A percentile compares a stretch with the other conserved stretches of the same genome.
Conservation (phyloP, 257 asterid genomes). For the Ilex asprella region DNA sequence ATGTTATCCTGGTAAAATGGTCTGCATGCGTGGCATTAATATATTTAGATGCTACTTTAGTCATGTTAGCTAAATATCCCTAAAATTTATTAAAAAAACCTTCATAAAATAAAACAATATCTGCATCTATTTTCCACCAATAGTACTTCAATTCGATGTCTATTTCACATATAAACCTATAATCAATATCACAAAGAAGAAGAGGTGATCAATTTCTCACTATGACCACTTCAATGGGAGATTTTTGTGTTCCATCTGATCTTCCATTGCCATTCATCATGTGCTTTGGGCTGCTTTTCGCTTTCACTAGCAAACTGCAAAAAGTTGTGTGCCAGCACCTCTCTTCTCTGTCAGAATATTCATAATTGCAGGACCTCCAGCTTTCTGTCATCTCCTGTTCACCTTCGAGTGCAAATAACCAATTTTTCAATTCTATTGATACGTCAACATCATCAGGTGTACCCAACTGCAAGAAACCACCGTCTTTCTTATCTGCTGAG, state of each 20-base stretch:
- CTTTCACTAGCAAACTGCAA: slow-evolving; percentile 54
- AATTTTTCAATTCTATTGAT: slow-evolving; percentile 73
- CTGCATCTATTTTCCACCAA: neutral
- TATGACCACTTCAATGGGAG: slow-evolving; percentile 74
- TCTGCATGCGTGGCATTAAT: no score
- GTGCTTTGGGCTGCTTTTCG: slow-evolving; percentile 55
- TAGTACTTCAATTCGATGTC: no score
- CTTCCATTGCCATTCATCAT: slow-evolving; percentile 21
- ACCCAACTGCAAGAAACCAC: slow-evolving; percentile 54
- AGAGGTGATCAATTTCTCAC: slow-evolving; percentile 43
- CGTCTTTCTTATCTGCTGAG: slow-evolving; percentile 36
- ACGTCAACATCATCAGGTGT: slow-evolving; percentile 85
- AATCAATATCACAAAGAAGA: slow-evolving; percentile 5
- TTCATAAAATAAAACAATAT: no score
- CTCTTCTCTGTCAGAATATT: slow-evolving; percentile 61
- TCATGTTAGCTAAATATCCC: no score
- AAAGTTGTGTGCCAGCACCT: slow-evolving; percentile 90
- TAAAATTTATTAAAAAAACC: no score
- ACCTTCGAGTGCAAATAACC: slow-evolving; percentile 97
- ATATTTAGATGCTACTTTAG: neutral
- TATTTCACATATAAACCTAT: no score
- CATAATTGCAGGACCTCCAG: slow-evolving; percentile 32
- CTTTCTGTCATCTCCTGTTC: slow-evolving; percentile 55
- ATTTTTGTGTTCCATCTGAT: slow-evolving; percentile 38
- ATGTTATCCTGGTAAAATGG: no score